These are phyloP conservation scores for Acer negundo DNA, from an alignment of 345 rosid genomes.

Conservation along the genomic window DNA sequence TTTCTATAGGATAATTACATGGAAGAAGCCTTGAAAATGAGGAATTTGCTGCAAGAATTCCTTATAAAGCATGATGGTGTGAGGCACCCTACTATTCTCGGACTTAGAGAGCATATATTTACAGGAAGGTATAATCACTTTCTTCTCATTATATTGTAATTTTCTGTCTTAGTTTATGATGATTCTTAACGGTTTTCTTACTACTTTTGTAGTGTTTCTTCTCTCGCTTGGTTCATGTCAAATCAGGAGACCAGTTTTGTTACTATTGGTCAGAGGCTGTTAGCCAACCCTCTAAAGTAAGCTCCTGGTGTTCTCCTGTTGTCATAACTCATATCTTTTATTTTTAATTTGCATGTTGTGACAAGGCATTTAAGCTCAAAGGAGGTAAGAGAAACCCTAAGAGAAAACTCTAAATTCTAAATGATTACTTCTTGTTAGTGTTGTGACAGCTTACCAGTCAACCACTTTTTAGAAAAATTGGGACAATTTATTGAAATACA, in stretches of 20 bases:
- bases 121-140: slow-evolving; percentile 77
- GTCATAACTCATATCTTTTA: background rate
- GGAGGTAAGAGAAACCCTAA: background rate
- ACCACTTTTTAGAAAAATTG: background rate
- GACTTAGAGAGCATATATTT: slow-evolving; percentile 98
- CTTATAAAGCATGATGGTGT: slow-evolving; percentile 95
- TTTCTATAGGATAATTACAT: slow-evolving; percentile 84
- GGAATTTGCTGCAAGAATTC: slow-evolving; percentile 94
- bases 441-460: background rate
- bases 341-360: background rate
- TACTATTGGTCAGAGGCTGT: slow-evolving; percentile 93
- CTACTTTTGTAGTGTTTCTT: slow-evolving; percentile 77
- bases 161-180: slow-evolving; percentile 2
- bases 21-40: slow-evolving; percentile 99
- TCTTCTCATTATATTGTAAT: slow-evolving; percentile 5
- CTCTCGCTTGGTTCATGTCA: slow-evolving; percentile 99
- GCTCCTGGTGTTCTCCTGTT: slow-evolving; percentile 10
- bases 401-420: background rate
- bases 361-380: too few species aligned
- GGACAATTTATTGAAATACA: background rate
- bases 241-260: slow-evolving; percentile 99
- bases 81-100: slow-evolving; percentile 89
- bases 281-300: slow-evolving; percentile 96
- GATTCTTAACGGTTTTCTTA: slow-evolving; percentile 10
- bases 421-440: too few species aligned